A percentile compares a stretch with the other conserved stretches of the same genome.
These are phyloP conservation scores for Thecaphora thlaspeos DNA, from an alignment of 1,284 basidiomycete genomes.

Conservation along the genomic window DNA sequence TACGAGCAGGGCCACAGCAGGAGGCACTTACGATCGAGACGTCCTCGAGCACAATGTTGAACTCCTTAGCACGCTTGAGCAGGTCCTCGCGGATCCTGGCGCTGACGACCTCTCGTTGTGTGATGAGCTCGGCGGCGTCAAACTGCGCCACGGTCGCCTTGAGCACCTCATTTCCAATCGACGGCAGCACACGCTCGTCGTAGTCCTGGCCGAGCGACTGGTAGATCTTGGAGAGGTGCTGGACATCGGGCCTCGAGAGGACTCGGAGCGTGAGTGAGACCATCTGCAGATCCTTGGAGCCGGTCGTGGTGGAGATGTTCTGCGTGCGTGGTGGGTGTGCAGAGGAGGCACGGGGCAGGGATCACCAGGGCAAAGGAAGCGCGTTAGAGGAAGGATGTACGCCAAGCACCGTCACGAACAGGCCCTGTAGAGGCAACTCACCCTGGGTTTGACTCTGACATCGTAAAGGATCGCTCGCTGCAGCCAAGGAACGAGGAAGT, in stretches of 20 bases:
- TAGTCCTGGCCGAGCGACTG: conserved; percentile 92
- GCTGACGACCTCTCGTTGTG: conserved; percentile 70
- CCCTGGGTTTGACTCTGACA: conserved; percentile 90
- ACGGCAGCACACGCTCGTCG: conserved; percentile 79
- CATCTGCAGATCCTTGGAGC: conserved; percentile 96
- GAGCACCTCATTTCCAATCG: conserved; percentile 85
- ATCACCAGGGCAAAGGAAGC: too few species aligned
- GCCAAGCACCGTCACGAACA: too few species aligned
- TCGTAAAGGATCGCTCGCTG: conserved; percentile 90
- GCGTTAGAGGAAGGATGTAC: too few species aligned
- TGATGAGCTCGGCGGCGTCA: conserved; percentile 92
- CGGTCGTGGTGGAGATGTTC: conserved; percentile 94
- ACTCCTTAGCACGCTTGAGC: conserved; percentile 88
- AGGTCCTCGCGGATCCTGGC: conserved; percentile 92
- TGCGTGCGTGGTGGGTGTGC: not conserved
- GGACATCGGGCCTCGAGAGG: conserved; percentile 85
- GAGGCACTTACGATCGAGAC: conserved; percentile 76
- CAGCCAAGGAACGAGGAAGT: conserved; percentile 92
- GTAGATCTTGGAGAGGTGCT: conserved; percentile 89
- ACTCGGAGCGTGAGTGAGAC: conserved; percentile 88
- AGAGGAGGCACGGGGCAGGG: conserved; percentile 2
- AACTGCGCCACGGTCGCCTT: conserved; percentile 99
- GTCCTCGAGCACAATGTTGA: conserved; percentile 93
- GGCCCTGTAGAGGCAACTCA: not conserved
- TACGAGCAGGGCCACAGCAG: too few species aligned